Evolutionary conservation across 139 green algal genomes (phyloP), one percentile per base, ranked within the genome.

Genomic region (Micractinium sp.): DNA sequence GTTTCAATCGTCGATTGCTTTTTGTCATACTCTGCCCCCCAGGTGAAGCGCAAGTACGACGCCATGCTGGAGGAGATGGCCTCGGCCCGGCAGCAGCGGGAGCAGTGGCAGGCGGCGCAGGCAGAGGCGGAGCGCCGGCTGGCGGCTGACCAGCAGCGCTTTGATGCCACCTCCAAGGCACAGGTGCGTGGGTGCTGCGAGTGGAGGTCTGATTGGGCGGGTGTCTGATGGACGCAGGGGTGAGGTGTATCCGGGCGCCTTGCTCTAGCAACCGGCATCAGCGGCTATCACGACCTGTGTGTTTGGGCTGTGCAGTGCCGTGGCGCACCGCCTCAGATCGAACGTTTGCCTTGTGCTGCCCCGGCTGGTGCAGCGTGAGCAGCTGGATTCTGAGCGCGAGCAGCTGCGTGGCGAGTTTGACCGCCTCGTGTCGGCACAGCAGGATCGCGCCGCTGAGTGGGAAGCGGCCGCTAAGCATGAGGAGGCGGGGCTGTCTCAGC

Each of bases 371-470:
- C 83, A 77, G 73, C 36, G 69, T 18, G 73, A 85, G 61, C 66
- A 81, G 31, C 20, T 85, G 29, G 80, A 88, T 31, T 61, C 85
- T 1, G 90, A 93, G 61, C 71, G 85, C 0, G 80, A 86, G 67
- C 69, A 63, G 39, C 66, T 93, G 41, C 82, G 77, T 9, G 38
- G 41, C 23, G 85, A 92, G 38, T 89, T 92, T 71, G 90, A 93
- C 18, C 25, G 33, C 27, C 71, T 93, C 23, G 66, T 93, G 88
- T 47, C 81, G 12, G 60, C 81, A 33, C 90, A 93, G 80, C 81
- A 92, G 85, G 73, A 91, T 74, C 85, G 88, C 18, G 90, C 89
- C 19, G 90, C 88, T 7, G 85, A 90, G 60, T 93, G 90, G 90
- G 90, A 93, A 56, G 90, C 79, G 25, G 90, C 90, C 31, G 79